phyloP scores from a whole-genome alignment of 768 basidiomycete species.

The Harrya chromipes region DNA sequence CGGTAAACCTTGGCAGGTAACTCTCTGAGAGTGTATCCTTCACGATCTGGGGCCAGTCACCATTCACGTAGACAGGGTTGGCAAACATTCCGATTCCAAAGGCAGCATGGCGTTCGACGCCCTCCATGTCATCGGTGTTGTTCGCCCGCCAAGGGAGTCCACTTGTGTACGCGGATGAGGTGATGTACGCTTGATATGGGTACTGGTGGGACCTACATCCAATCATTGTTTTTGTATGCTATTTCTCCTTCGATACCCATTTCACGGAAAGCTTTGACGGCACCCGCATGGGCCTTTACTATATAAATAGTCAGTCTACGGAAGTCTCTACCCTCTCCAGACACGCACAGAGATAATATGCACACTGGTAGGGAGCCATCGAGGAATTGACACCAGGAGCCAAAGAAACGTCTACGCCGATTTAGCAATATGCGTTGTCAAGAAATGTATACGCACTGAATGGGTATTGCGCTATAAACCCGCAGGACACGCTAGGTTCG shows the following conservation, averaged over 20 bases:
- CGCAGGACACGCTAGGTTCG: too few relatives aligned
- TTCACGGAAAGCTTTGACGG: constrained; percentile 48
- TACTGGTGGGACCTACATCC: constrained; percentile 33
- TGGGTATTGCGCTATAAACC: too few relatives aligned
- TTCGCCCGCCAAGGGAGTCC: constrained; percentile 47
- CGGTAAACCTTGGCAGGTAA: constrained; percentile 28
- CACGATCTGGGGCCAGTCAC: constrained; percentile 52
- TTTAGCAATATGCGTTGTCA: too few relatives aligned
- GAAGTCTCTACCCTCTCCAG: neutral
- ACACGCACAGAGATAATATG: constrained; percentile 34
- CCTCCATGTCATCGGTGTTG: constrained; percentile 41
- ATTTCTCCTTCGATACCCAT: constrained; percentile 53
- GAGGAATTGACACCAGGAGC: constrained; percentile 42
- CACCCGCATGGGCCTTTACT: constrained; percentile 49
- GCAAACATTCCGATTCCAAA: constrained; percentile 51
- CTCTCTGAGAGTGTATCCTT: constrained; percentile 45
- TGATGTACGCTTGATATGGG: too few relatives aligned
- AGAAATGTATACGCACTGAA: too few relatives aligned
- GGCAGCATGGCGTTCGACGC: constrained; percentile 47
- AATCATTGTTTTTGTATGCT: constrained; percentile 52
- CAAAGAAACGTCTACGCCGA: constrained; percentile 30
- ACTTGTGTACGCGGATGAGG: constrained; percentile 18
- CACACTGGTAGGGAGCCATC: constrained; percentile 44
- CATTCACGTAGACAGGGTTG: constrained; percentile 45
- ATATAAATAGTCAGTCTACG: constrained; percentile 7